A percentile compares a stretch with the other conserved stretches of the same genome.
phyloP scores from a whole-genome alignment of 1,139 yeast species.

The Saccharomyces hybrid region DNA sequence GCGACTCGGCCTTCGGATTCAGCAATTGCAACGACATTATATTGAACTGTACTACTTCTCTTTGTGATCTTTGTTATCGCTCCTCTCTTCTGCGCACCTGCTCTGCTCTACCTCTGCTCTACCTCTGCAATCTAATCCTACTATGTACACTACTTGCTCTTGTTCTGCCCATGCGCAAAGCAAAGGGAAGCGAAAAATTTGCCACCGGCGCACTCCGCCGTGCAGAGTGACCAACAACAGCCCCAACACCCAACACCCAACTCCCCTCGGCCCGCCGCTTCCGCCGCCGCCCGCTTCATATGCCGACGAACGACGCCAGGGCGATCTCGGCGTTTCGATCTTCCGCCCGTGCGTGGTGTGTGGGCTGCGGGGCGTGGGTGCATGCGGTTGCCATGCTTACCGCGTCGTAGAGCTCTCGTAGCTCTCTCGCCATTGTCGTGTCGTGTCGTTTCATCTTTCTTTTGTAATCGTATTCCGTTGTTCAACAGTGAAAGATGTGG shows the following conservation, averaged over 20 bases:
- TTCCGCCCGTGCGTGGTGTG: background rate
- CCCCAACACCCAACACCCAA: background rate
- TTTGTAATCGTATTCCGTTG: background rate
- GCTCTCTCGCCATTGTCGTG: background rate
- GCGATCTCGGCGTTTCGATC: background rate
- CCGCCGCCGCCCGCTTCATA: too few species aligned
- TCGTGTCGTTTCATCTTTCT: background rate
- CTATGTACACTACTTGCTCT: background rate
- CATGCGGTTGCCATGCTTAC: background rate
- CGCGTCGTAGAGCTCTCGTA: background rate
- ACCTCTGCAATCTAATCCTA: background rate
- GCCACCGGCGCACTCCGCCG: background rate
- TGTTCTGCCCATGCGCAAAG: background rate
- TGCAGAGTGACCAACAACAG: background rate
- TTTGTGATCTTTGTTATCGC: background rate
- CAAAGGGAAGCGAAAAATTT: background rate
- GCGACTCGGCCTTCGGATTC: constrained; percentile 94
- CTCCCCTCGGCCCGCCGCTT: background rate
- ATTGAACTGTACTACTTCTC: background rate
- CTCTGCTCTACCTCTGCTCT: background rate
- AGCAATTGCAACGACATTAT: constrained; percentile 60
- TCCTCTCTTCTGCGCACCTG: background rate
- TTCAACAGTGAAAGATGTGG: too few species aligned
- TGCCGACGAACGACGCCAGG: too few species aligned
- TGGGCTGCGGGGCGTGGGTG: background rate